A percentile compares a stretch with the other conserved stretches of the same genome.
Conservation (phyloP, 1,139 yeast species). For the Wickerhamomyces sp. region DNA sequence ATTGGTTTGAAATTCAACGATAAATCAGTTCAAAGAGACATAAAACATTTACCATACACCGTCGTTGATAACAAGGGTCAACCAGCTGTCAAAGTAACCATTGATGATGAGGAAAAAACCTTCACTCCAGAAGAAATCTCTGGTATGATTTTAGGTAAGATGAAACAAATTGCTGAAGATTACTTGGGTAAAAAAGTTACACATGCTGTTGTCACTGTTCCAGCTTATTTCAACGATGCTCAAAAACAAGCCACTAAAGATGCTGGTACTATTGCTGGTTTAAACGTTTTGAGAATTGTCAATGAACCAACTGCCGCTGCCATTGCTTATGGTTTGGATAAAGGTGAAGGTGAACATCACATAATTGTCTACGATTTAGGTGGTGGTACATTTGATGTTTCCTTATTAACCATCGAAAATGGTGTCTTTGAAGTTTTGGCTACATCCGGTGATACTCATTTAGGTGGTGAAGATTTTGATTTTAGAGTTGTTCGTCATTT, state of each 20-base stretch:
- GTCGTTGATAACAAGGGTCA: slow-evolving; percentile 83
- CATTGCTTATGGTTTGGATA: slow-evolving; percentile 98
- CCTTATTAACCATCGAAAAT: slow-evolving; percentile 90
- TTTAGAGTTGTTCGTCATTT: slow-evolving; percentile 76
- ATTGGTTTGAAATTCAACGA: slow-evolving; percentile 94
- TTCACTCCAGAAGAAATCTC: slow-evolving; percentile 98
- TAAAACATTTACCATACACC: slow-evolving; percentile 96
- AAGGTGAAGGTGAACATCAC: slow-evolving; percentile 78
- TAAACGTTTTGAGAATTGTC: slow-evolving; percentile 94
- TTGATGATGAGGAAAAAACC: slow-evolving; percentile 86
- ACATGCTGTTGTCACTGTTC: slow-evolving; percentile 96
- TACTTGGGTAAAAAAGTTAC: slow-evolving; percentile 89
- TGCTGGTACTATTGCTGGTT: slow-evolving; percentile 98
- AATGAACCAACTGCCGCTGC: slow-evolving; percentile 99
- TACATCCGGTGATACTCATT: slow-evolving; percentile 96
- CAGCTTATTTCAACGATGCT: slow-evolving; percentile 98
- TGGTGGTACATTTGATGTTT: slow-evolving; percentile 99
- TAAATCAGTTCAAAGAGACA: slow-evolving; percentile 90
- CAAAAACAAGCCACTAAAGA: slow-evolving; percentile 99
- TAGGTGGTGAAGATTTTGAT: slow-evolving; percentile 74
- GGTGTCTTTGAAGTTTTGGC: slow-evolving; percentile 99
- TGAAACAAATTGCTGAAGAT: slow-evolving; percentile 98
- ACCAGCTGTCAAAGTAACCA: slow-evolving; percentile 91
- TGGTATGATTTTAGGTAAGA: slow-evolving; percentile 95
- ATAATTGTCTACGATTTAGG: slow-evolving; percentile 96